Conservation (phyloP, 2,329 filamentous ascomycete species). For the Pseudogymnoascus sp. region DNA sequence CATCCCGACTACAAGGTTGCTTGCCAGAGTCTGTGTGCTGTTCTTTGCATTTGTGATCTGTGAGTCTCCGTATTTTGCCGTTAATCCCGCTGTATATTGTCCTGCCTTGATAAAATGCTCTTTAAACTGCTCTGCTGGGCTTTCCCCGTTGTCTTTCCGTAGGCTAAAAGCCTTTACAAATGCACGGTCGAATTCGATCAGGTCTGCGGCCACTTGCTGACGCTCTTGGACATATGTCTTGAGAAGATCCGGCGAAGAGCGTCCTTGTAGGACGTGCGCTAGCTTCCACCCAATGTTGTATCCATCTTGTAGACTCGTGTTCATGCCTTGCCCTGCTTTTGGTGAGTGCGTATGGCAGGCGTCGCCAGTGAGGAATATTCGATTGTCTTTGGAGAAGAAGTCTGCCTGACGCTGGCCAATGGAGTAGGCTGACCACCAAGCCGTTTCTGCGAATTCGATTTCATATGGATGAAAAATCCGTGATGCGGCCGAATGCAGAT, state of each 20-base stretch:
- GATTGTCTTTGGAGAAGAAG: slow-evolving; percentile 45
- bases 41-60: slow-evolving; percentile 34
- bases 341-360: slow-evolving; percentile 54
- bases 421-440: slow-evolving; percentile 51
- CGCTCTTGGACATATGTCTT: slow-evolving; percentile 48
- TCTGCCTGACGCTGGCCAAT: slow-evolving; percentile 54
- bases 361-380: slow-evolving; percentile 49
- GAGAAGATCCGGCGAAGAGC: slow-evolving; percentile 36
- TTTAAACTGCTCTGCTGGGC: slow-evolving; percentile 42
- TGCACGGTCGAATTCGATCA: slow-evolving; percentile 53
- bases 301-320: slow-evolving; percentile 50
- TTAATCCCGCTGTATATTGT: slow-evolving; percentile 53
- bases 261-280: slow-evolving; percentile 39
- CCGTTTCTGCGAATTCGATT: slow-evolving; percentile 19
- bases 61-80: slow-evolving; percentile 45
- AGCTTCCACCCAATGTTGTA: slow-evolving; percentile 57
- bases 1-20: slow-evolving; percentile 43
- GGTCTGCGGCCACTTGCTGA: slow-evolving; percentile 43
- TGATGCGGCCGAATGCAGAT: slow-evolving; percentile 44
- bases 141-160: slow-evolving; percentile 31
- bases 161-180: slow-evolving; percentile 47
- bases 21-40: slow-evolving; percentile 33
- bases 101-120: slow-evolving; percentile 51
- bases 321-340: slow-evolving; percentile 55
- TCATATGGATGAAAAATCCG: slow-evolving; percentile 25